These are phyloP conservation scores for Alternaria ethzedia DNA, from an alignment of 2,329 filamentous ascomycete genomes.

Conservation along the genomic window DNA sequence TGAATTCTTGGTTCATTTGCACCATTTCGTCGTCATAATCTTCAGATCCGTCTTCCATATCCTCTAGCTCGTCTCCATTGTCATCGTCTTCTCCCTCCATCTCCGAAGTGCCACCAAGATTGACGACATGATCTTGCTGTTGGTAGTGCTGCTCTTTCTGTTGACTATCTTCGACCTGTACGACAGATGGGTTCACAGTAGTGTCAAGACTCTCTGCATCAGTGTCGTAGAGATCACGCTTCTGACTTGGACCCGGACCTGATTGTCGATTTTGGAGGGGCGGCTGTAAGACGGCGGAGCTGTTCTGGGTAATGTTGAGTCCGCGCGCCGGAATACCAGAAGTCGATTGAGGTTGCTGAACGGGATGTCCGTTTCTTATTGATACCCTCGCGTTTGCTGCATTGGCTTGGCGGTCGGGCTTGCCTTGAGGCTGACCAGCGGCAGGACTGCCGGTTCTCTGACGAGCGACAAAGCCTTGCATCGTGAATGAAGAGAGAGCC, in stretches of 20 bases:
- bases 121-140: slow-evolving; percentile 12
- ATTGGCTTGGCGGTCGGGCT: slow-evolving; percentile 18
- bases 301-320: slow-evolving; percentile 17
- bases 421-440: slow-evolving; percentile 15
- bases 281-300: slow-evolving; percentile 17
- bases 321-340: slow-evolving; percentile 11
- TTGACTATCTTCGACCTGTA: slow-evolving; percentile 28
- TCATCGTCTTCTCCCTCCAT: slow-evolving; percentile 17
- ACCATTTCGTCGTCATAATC: slow-evolving; percentile 1
- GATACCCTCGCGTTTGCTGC: slow-evolving; percentile 33
- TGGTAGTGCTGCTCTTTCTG: slow-evolving; percentile 6
- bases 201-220: slow-evolving; percentile 48
- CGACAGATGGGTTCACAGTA: slow-evolving; percentile 32
- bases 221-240: slow-evolving; percentile 43
- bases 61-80: neutral
- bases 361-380: slow-evolving; percentile 13
- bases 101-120: slow-evolving; percentile 12
- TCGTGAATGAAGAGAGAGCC: neutral
- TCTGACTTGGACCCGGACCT: slow-evolving; percentile 18
- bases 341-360: slow-evolving; percentile 15
- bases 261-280: slow-evolving; percentile 17
- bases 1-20: neutral
- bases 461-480: slow-evolving; percentile 31
- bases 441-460: slow-evolving; percentile 23
- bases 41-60: slow-evolving; percentile 5